Conservation (phyloP, 768 basidiomycete species). For the Galerina marginata region DNA sequence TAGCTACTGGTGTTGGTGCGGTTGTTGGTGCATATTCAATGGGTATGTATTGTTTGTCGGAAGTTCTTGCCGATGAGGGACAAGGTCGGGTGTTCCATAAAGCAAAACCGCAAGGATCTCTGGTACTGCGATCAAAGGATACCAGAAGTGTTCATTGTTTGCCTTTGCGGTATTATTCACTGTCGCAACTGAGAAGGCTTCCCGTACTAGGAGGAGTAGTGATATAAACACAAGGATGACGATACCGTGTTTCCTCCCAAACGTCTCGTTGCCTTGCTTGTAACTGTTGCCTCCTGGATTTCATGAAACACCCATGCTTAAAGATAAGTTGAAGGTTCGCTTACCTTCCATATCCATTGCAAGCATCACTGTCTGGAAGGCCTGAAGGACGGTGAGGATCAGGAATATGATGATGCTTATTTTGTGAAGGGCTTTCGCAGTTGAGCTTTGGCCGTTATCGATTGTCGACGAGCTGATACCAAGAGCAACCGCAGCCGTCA, state of each 20-base stretch:
- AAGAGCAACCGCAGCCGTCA: neutral
- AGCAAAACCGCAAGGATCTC: slow-evolving; percentile 43
- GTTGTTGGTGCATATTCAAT: neutral
- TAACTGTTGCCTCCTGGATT: neutral
- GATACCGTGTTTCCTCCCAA: slow-evolving; percentile 35
- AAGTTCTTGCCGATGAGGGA: slow-evolving; percentile 27
- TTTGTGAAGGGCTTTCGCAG: slow-evolving; percentile 29
- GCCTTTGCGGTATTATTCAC: slow-evolving; percentile 29
- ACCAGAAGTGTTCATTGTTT: slow-evolving; percentile 44
- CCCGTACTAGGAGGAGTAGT: slow-evolving; percentile 42
- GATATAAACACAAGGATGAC: slow-evolving; percentile 40
- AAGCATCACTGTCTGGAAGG: slow-evolving; percentile 34
- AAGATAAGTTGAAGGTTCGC: neutral
- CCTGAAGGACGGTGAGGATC: slow-evolving; percentile 38
- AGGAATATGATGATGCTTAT: slow-evolving; percentile 44
- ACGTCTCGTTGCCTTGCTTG: slow-evolving; percentile 8
- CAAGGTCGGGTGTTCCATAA: slow-evolving; percentile 39
- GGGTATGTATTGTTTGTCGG: neutral
- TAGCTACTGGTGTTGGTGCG: neutral
- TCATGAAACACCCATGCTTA: neutral
- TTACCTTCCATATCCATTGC: slow-evolving; percentile 26
- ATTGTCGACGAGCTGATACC: neutral
- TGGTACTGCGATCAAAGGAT: slow-evolving; percentile 44
- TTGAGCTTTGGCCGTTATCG: no score
- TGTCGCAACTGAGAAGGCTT: slow-evolving; percentile 41